Evolutionary conservation across 306 rosid species (phyloP).

Genomic region (Acacia confusa): DNA sequence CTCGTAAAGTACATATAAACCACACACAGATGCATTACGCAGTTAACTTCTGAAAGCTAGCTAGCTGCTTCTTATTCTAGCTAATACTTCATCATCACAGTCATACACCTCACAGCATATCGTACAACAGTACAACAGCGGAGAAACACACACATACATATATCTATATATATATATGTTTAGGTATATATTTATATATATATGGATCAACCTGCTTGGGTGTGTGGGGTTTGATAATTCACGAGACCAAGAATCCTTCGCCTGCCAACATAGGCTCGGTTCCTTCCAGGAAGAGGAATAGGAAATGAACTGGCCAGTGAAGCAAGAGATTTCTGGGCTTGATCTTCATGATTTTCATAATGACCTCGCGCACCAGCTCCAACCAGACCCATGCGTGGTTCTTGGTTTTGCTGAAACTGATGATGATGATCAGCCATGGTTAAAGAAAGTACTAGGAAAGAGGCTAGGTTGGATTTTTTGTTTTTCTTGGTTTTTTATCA

Average conservation of each 20-base stretch:
- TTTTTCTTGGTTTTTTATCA: no score
- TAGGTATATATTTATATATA: no score
- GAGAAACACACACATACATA: not conserved
- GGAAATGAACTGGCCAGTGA: not conserved
- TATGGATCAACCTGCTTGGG: not conserved
- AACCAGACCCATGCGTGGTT: not conserved
- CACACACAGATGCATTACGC: not conserved
- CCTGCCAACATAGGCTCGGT: not conserved
- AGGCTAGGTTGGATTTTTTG: not conserved
- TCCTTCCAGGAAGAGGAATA: conserved; percentile 10
- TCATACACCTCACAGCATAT: not conserved
- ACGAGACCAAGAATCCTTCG: not conserved
- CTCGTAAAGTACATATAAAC: not conserved
- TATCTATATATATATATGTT: not conserved
- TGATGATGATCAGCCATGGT: conserved; percentile 2
- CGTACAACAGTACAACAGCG: not conserved
- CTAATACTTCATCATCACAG: not conserved
- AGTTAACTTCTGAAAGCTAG: not conserved
- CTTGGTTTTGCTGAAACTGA: not conserved
- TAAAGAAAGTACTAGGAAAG: not conserved
- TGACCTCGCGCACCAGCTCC: not conserved
- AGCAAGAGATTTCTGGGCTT: not conserved
- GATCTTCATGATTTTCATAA: not conserved
- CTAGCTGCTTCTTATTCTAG: not conserved
- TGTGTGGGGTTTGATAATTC: not conserved